Evolutionary conservation across 2,329 filamentous ascomycete genomes (phyloP).

Genomic region (Exophiala dermatitidis): DNA sequence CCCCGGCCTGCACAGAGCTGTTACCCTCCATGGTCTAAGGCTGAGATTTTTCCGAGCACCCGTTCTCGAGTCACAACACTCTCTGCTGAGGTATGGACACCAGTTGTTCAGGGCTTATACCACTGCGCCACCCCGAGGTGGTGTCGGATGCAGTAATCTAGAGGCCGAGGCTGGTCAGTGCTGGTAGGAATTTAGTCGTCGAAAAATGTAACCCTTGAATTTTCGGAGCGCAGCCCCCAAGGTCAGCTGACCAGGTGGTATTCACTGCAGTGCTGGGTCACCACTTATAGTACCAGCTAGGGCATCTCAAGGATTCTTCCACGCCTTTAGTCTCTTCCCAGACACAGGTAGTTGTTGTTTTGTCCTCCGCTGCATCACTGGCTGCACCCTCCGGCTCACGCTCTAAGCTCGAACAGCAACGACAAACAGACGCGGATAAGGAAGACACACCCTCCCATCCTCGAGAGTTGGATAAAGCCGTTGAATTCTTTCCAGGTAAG

Average conservation of each 20-base stretch:
- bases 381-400: no score
- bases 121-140: background rate
- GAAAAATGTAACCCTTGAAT: background rate
- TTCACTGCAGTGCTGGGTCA: no score
- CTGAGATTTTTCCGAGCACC: background rate
- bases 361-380: no score
- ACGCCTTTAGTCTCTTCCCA: no score
- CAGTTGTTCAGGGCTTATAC: background rate
- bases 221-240: background rate
- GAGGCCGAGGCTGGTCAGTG: background rate
- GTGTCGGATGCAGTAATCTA: background rate
- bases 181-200: background rate
- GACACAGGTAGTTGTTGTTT: no score
- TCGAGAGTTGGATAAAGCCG: slow-evolving; percentile 38
- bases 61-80: background rate
- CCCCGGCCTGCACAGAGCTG: background rate
- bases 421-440: slow-evolving; percentile 52
- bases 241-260: background rate
- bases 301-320: no score
- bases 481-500: slow-evolving; percentile 43
- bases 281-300: no score
- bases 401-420: slow-evolving; percentile 33
- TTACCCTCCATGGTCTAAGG: background rate
- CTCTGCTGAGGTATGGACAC: background rate
- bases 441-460: slow-evolving; percentile 50